Base-by-base conservation (phyloP, 1,284 basidiomycete genomes). In the Rhizopogon parksii region DNA sequence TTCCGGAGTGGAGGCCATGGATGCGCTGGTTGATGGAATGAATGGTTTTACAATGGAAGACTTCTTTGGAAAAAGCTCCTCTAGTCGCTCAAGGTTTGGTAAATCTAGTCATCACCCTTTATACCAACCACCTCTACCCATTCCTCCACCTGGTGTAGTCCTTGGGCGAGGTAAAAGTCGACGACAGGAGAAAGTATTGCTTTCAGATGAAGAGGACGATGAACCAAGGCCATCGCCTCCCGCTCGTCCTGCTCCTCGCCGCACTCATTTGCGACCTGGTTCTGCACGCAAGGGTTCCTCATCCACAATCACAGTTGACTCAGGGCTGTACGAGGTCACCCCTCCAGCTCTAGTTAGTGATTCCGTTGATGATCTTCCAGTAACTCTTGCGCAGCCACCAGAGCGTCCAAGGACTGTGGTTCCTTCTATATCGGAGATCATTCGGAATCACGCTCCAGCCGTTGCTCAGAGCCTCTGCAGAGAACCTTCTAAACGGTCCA, bases 21-120 rank as follows among this genome's bases (percentile, higher is more conserved):
- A 92, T 62, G 87, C 88, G 12, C 69, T 92, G 50, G 88, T 91
- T 12, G 88, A 90, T 57, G 84, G 83, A 9, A 89, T 92, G 85
- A 90, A 90, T 60, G 64, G 67, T 6, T 45, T 56, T 7, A 69
- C 64, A 54, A 67, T 79, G 56, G 80, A 83, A 49, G 75, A 82
- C 54, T 70, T 79, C 56, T 69, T 78, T 54, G 71, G 72, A 27
- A 63, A 69, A 21, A 66, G 63, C 37, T 57, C 68, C 12, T 73
- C 75, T 32, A 70, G 63, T 56, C 75, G 78, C n/a, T 66, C 74
- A 43, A 74, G 80, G 49, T 77, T 80, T 60, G 73, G 69, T 15
- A 75, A 78, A 54, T 67, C 72, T 8, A 67, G 68, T 49, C 76
- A 80, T 55, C 82, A 88, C 61, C 83, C 85, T 35, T 71, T 90